These are phyloP conservation scores for Fusarium albidum DNA, from an alignment of 2,329 filamentous ascomycete genomes.

Conservation along the genomic window DNA sequence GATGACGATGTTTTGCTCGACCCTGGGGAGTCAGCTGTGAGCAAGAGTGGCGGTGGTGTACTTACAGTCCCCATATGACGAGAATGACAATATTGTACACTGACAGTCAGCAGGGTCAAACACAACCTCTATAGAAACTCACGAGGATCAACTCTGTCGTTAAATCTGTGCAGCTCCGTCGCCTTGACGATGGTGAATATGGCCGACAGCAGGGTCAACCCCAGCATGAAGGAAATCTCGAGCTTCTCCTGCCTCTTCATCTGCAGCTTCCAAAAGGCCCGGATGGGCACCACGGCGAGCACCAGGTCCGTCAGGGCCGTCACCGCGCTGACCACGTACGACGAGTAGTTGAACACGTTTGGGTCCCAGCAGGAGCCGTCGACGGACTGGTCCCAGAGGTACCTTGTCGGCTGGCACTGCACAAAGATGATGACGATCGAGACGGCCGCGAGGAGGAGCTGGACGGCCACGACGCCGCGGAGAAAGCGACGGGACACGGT, in stretches of 20 bases:
- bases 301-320: slow-evolving; percentile 20
- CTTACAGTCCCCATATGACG: slow-evolving; percentile 20
- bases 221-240: slow-evolving; percentile 22
- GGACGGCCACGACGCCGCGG: slow-evolving; percentile 1
- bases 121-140: background rate
- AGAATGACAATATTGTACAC: slow-evolving; percentile 16
- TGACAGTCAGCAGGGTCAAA: background rate
- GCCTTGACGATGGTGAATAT: slow-evolving; percentile 18
- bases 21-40: background rate
- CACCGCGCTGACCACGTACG: slow-evolving; percentile 21
- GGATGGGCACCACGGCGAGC: slow-evolving; percentile 11
- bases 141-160: slow-evolving; percentile 7
- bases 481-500: background rate
- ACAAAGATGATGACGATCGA: slow-evolving; percentile 11
- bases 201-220: slow-evolving; percentile 10
- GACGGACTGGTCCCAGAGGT: slow-evolving; percentile 2
- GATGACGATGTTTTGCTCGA: slow-evolving; percentile 25
- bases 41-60: background rate
- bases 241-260: slow-evolving; percentile 14
- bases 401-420: background rate
- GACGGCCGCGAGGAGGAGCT: background rate
- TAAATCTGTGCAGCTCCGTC: slow-evolving; percentile 1
- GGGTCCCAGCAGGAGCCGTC: slow-evolving; percentile 5
- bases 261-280: slow-evolving; percentile 20
- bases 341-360: slow-evolving; percentile 20